Percentiles rank a stretch among this genome's conserved stretches.
phyloP scores from a whole-genome alignment of 805 yeast species.

The Danielozyma ontarioensis region DNA sequence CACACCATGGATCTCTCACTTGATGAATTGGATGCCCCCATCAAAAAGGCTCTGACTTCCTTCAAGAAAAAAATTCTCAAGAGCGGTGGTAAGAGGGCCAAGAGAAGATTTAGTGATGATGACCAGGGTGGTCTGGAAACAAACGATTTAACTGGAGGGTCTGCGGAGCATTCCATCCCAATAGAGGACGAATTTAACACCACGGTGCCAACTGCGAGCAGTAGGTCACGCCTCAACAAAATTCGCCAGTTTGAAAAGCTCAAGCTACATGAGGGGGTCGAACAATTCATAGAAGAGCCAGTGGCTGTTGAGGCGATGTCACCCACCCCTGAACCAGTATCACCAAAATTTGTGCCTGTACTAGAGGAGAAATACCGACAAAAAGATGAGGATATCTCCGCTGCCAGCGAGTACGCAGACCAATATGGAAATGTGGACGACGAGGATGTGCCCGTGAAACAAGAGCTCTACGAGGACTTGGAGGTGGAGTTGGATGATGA shows the following conservation, averaged over 20 bases:
- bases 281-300: background rate
- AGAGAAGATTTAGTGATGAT: background rate
- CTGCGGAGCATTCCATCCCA: no score
- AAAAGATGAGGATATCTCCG: background rate
- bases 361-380: background rate
- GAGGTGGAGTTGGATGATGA: background rate
- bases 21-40: no score
- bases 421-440: conserved; percentile 7
- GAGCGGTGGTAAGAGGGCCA: background rate
- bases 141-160: background rate
- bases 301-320: background rate
- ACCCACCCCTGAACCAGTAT: background rate
- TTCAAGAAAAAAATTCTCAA: conserved; percentile 2
- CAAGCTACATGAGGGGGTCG: no score
- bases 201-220: no score
- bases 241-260: no score
- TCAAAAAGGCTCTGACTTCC: no score
- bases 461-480: background rate
- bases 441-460: conserved; percentile 3
- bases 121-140: background rate
- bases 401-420: background rate
- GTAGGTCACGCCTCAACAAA: no score
- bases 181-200: background rate
- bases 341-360: background rate
- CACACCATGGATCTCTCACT: no score